phyloP scores from a whole-genome alignment of 1,284 basidiomycete genomes.

The Schizophyllum amplum region DNA sequence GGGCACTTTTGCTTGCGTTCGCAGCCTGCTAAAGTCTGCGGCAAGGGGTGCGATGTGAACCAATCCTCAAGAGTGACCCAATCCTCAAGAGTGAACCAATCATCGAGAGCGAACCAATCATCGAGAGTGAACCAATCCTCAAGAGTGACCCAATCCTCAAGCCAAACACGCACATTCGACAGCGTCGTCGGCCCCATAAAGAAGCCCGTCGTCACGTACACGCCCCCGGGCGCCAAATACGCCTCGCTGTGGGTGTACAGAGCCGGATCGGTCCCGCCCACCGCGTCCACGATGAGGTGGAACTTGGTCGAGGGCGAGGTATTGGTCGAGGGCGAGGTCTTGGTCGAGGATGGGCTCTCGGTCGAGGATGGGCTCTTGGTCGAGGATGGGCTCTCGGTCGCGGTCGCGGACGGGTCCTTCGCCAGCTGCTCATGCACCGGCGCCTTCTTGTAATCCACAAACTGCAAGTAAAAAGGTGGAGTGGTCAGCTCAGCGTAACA shows the following conservation, averaged over 20 bases:
- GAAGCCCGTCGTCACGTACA: conserved; percentile 36
- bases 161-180: not conserved
- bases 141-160: not conserved
- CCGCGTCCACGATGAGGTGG: conserved; percentile 22
- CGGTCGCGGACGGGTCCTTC: conserved; percentile 20
- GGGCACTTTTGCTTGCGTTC: too few species aligned
- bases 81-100: not conserved
- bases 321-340: too few species aligned
- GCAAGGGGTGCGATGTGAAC: too few species aligned
- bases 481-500: too few species aligned
- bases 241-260: conserved; percentile 24
- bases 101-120: too few species aligned
- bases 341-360: too few species aligned
- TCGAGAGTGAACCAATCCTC: too few species aligned
- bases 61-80: too few species aligned
- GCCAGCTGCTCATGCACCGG: conserved; percentile 29
- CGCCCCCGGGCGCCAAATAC: conserved; percentile 40
- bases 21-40: too few species aligned
- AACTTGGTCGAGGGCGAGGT: too few species aligned
- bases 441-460: conserved; percentile 39
- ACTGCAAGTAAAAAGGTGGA: conserved; percentile 14
- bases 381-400: too few species aligned
- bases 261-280: conserved; percentile 17
- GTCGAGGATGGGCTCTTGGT: too few species aligned
- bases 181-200: conserved; percentile 17